phyloP scores from a whole-genome alignment of 2,329 filamentous ascomycete species.

The Parastagonospora nodorum region DNA sequence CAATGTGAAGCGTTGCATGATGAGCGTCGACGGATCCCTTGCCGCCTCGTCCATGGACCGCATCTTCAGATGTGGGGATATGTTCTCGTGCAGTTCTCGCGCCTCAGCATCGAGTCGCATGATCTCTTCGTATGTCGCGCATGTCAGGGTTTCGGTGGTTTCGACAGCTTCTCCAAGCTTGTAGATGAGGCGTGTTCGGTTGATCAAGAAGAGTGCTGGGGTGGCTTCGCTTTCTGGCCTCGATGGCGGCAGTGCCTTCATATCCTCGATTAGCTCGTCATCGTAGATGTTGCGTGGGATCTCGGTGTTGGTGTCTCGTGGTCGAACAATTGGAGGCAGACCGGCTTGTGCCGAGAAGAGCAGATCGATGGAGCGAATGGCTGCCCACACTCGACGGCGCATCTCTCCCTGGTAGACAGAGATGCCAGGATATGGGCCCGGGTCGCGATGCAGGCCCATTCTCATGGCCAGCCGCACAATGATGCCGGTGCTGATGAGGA shows the following conservation, averaged over 20 bases:
- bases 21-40: slow-evolving; percentile 68
- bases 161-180: slow-evolving; percentile 76
- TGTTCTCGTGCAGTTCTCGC: slow-evolving; percentile 63
- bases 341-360: slow-evolving; percentile 76
- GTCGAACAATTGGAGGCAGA: slow-evolving; percentile 68
- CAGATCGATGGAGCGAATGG: slow-evolving; percentile 74
- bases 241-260: slow-evolving; percentile 69
- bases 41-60: slow-evolving; percentile 74
- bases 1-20: slow-evolving; percentile 83
- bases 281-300: slow-evolving; percentile 80
- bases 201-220: slow-evolving; percentile 78
- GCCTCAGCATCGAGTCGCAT: slow-evolving; percentile 65
- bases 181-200: slow-evolving; percentile 69
- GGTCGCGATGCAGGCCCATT: slow-evolving; percentile 80
- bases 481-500: slow-evolving; percentile 65
- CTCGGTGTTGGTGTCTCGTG: slow-evolving; percentile 75
- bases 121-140: slow-evolving; percentile 64
- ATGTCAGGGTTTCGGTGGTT: slow-evolving; percentile 65
- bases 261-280: slow-evolving; percentile 74
- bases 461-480: slow-evolving; percentile 68
- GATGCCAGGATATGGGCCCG: slow-evolving; percentile 73
- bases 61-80: slow-evolving; percentile 80
- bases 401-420: slow-evolving; percentile 77
- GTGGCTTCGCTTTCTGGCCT: slow-evolving; percentile 73
- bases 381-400: slow-evolving; percentile 67